Conservation (phyloP, 1,284 basidiomycete species). For the Leccinum subspadiceum region DNA sequence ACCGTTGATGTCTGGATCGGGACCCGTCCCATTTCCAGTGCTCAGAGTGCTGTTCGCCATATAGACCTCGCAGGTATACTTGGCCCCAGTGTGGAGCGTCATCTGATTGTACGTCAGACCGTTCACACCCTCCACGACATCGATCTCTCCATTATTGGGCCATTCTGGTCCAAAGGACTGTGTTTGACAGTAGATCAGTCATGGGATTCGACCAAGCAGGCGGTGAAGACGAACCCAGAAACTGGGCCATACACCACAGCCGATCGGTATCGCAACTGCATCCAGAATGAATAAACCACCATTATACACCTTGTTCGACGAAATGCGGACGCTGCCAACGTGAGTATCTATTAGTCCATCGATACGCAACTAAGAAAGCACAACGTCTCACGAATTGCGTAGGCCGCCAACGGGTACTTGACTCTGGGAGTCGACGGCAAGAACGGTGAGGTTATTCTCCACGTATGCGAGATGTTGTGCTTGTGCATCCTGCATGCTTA, state of each 20-base stretch:
- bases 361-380: constrained; percentile 11
- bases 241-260: constrained; percentile 74
- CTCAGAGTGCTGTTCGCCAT: background rate
- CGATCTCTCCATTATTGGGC: constrained; percentile 69
- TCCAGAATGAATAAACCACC: constrained; percentile 77
- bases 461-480: constrained; percentile 56
- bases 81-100: constrained; percentile 61
- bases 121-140: constrained; percentile 71
- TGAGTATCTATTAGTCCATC: constrained; percentile 11
- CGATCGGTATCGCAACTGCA: constrained; percentile 69
- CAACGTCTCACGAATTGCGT: constrained; percentile 60
- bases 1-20: background rate
- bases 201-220: background rate
- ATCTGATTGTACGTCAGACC: constrained; percentile 56
- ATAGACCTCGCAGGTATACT: constrained; percentile 14
- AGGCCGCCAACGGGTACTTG: constrained; percentile 47
- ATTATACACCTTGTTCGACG: constrained; percentile 58
- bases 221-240: constrained; percentile 48
- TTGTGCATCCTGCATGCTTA: constrained; percentile 43
- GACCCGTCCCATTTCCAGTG: background rate
- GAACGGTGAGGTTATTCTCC: constrained; percentile 43
- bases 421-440: constrained; percentile 61
- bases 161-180: constrained; percentile 58
- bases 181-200: background rate
- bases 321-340: constrained; percentile 61